phyloP scores from a whole-genome alignment of 1,284 basidiomycete genomes.

The Ceratobasidium sp. region DNA sequence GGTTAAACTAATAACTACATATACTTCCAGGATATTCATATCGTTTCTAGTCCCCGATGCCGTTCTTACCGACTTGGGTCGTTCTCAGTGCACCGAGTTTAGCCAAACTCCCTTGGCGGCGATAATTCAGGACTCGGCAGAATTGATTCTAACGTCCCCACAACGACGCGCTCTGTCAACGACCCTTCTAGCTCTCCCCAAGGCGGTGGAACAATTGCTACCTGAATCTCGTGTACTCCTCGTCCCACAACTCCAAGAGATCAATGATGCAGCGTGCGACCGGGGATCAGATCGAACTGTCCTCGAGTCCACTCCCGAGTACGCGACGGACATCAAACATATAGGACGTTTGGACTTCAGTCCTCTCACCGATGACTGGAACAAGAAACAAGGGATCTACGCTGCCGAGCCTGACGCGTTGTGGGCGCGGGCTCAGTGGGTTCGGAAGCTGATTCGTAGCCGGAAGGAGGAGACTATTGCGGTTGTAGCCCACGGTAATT shows the following conservation, averaged over 20 bases:
- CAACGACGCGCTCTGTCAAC: slow-evolving; percentile 33
- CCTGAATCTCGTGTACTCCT: slow-evolving; percentile 20
- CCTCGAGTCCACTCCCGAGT: slow-evolving; percentile 36
- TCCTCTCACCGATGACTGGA: slow-evolving; percentile 34
- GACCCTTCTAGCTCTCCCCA: slow-evolving; percentile 25
- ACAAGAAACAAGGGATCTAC: slow-evolving; percentile 40
- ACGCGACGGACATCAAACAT: slow-evolving; percentile 29
- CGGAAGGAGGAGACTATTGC: slow-evolving; percentile 27
- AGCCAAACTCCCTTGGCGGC: neutral
- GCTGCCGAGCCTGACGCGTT: slow-evolving; percentile 11
- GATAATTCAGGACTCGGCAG: slow-evolving; percentile 21
- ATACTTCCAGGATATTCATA: neutral
- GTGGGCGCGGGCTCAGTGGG: slow-evolving; percentile 38
- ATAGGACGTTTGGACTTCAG: slow-evolving; percentile 25
- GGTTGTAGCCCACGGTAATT: slow-evolving; percentile 31
- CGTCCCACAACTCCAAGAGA: slow-evolving; percentile 38
- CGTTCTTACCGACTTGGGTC: slow-evolving; percentile 25
- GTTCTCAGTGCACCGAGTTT: slow-evolving; percentile 30
- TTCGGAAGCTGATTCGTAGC: slow-evolving; percentile 17
- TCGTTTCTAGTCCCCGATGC: slow-evolving; percentile 33
- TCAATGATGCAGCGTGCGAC: slow-evolving; percentile 38
- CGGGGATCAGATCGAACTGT: slow-evolving; percentile 27
- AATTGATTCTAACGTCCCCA: slow-evolving; percentile 32
- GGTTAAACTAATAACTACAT: neutral
- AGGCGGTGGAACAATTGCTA: slow-evolving; percentile 12